Conservation (phyloP, 1,284 basidiomycete species). For the Sanguinoderma infundibulare region DNA sequence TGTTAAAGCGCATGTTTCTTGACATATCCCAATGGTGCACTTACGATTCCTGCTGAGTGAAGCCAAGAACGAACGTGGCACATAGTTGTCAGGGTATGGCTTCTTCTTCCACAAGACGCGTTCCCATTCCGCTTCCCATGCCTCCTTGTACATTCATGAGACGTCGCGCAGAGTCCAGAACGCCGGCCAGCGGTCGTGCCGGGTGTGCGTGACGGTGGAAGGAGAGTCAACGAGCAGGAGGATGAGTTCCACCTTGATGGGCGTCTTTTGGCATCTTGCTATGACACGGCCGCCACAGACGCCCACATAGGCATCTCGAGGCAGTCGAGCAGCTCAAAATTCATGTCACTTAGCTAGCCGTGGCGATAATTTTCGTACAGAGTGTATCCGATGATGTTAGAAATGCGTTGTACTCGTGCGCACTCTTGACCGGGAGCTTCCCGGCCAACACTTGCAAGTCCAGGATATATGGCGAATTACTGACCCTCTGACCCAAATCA, state of each 20-base stretch:
- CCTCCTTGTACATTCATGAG: constrained; percentile 33
- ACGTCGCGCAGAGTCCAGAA: constrained; percentile 11
- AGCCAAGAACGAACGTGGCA: constrained; percentile 79
- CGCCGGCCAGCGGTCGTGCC: constrained; percentile 25
- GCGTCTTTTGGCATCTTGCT: constrained; percentile 13
- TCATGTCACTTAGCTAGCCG: too few relatives aligned
- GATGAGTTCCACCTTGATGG: constrained; percentile 5
- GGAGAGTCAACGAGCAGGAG: neutral
- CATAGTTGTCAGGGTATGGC: constrained; percentile 84
- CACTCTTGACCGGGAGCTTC: too few relatives aligned
- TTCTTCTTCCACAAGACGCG: constrained; percentile 87
- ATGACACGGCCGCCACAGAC: constrained; percentile 3
- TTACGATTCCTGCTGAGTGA: constrained; percentile 80
- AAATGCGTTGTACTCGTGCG: too few relatives aligned
- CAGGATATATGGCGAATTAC: neutral
- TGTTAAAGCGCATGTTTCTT: neutral
- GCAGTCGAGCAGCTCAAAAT: too few relatives aligned
- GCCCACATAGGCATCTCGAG: neutral
- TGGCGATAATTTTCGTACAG: too few relatives aligned
- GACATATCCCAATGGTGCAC: constrained; percentile 29
- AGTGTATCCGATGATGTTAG: too few relatives aligned
- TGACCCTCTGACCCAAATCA: neutral
- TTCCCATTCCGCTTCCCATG: constrained; percentile 77
- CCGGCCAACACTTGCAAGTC: too few relatives aligned
- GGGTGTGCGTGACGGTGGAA: constrained; percentile 14